Base-by-base conservation (phyloP, 371 early-diverging fungal genomes). In the Syncephalastrum sp. region DNA sequence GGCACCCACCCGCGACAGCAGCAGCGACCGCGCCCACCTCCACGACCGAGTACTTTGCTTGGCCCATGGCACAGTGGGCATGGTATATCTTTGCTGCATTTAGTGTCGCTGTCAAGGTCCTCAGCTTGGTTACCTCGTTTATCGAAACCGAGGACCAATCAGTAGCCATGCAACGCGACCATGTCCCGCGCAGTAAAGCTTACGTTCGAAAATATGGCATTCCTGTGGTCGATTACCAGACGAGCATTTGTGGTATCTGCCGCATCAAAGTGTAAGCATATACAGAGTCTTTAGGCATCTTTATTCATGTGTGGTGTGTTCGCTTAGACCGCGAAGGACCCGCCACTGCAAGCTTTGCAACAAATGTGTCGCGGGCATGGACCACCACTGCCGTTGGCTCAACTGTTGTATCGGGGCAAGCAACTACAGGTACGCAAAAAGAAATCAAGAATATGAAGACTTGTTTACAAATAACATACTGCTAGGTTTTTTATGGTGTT, bases 361-460 rank as follows among this genome's bases (percentile, higher is more conserved):
- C 79, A 91, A 91, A 60, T 94, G 94, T 65, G 85, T 94, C 12
- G 83, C 70, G 3, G 77, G 71, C 2, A 84, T 85, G 78, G 94
- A 94, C 69, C 94, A 94, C 64, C 93, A 93, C 59, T 94, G 94
- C 61, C 74, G 77, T 47, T 94, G 84, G 79, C 69, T 94, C 13
- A 88, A 88, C 57, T 85, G 84, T 6, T 92, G 92, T 64, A 80
- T 94, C 42, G 93, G 93, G 6, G 57, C 61, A n/a, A 61, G 64
- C 43, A 93, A 93, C 68, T 91, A 91, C 64, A 64, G 61, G 64
- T 70, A 59, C n/a, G 21, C 42, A 33, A 38, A 17, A 21, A 21
- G 21, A 21, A 21, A 21, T 1, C 21, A 21, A 21, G n/a, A 27
- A 17, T 5, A 41, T 19, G 47, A n/a, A 17, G 25, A 16, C 55